Evolutionary conservation across 1,284 basidiomycete species (phyloP), one percentile per base, ranked within the genome.

Genomic region (Cryptococcus sp.): DNA sequence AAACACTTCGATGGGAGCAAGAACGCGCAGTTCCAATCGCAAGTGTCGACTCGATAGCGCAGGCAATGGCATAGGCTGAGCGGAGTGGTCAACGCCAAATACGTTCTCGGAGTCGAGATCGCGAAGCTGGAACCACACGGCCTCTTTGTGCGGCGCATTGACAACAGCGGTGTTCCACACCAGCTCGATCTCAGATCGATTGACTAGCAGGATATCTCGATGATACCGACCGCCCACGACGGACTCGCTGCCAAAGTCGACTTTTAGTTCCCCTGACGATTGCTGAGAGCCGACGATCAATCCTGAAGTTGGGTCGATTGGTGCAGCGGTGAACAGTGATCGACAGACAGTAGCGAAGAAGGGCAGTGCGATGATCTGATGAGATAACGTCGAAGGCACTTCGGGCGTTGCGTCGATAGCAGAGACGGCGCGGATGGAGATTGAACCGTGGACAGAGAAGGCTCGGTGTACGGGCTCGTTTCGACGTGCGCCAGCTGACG

Each of bases 71-170:
- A 77, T 68, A 5, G 75, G 74, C 54, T 72, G 69, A 13, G 64
- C 54, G 11, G 72, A 71, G 19, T 63, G 63, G 49, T 77, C 75
- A 15, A 75, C 67, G 10, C 75, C 75, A 67, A 77, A 77, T 40
- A 77, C 75, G 48, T 77, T 77, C 51, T 77, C 75, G 4, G 75
- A 77, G 51, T 77, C 75, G 23, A 77, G 65, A 55, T 77, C 75
- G 3, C 75, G 74, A 2, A 77, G 62, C 15, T 72, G 71, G 63
- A 77, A 74, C 75, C 75, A 77, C 3, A 74, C 72, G 3, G 65
- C 62, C 42, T 75, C 73, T 53, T 76, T 76, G 62, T 65, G 65
- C 7, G 67, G 66, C 2, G 70, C 64, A 41, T 67, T 72, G 51
- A 75, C 69, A 7, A 77, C 71, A 1, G 67, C 57, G 0, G 73